Conservation (phyloP, 805 yeast genomes). For the Isabelozyma rhagii region DNA sequence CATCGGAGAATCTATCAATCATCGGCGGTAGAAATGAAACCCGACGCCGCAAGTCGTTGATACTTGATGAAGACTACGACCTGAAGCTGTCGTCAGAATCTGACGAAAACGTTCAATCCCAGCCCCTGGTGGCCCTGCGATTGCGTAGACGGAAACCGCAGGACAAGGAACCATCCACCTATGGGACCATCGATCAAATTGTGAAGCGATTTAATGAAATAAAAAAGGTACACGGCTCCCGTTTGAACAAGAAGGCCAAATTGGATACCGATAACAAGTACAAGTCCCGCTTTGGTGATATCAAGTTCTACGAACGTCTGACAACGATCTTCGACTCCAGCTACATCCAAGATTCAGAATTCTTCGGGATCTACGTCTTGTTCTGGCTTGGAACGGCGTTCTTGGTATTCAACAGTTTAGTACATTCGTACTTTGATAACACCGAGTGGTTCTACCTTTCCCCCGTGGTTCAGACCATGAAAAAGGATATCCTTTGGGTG, state of each 20-base stretch:
- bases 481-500: slow-evolving; percentile 59
- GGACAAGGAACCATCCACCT: not conserved
- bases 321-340: slow-evolving; percentile 54
- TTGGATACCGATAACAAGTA: slow-evolving; percentile 12
- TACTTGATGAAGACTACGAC: not conserved
- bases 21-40: not conserved
- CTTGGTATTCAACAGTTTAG: slow-evolving; percentile 48
- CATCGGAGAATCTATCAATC: not conserved
- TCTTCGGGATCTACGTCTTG: slow-evolving; percentile 78
- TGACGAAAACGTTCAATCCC: not conserved
- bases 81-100: not conserved
- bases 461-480: slow-evolving; percentile 55
- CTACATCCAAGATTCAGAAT: slow-evolving; percentile 43
- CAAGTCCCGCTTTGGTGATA: slow-evolving; percentile 55
- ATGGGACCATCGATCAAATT: not conserved
- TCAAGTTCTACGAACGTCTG: slow-evolving; percentile 38
- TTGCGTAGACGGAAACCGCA: not conserved
- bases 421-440: slow-evolving; percentile 47
- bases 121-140: not conserved
- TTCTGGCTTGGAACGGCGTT: slow-evolving; percentile 70
- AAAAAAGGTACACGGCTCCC: not conserved
- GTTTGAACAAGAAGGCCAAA: not conserved
- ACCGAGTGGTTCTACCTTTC: slow-evolving; percentile 46
- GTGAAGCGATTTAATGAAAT: not conserved
- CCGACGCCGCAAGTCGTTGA: not conserved